Conservation (phyloP, 148 eudicot genomes). For the Limonium bicolor region DNA sequence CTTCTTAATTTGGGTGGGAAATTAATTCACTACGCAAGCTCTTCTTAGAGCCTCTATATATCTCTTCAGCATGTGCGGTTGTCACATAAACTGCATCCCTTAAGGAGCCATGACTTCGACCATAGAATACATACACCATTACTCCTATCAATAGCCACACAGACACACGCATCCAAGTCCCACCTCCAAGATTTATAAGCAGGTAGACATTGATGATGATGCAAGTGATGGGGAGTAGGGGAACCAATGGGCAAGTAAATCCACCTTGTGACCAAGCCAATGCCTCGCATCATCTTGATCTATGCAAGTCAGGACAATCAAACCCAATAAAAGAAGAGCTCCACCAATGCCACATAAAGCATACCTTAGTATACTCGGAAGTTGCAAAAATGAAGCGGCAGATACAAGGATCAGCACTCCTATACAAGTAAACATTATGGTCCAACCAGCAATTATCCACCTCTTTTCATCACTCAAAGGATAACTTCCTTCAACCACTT, state of each 20-base stretch:
- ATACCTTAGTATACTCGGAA: constrained; percentile 42
- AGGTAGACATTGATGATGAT: constrained; percentile 79
- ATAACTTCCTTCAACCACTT: constrained; percentile 2
- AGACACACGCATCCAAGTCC: constrained; percentile 81
- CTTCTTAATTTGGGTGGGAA: no score
- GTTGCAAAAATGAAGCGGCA: constrained; percentile 25
- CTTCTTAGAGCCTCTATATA: constrained; percentile 23
- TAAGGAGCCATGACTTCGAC: constrained; percentile 61
- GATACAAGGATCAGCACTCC: constrained; percentile 43
- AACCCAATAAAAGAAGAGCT: constrained; percentile 47
- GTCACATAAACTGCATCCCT: constrained; percentile 72
- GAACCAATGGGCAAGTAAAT: constrained; percentile 80
- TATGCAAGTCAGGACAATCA: constrained; percentile 57
- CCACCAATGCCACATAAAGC: constrained; percentile 53
- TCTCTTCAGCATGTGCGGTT: constrained; percentile 49
- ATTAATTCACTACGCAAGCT: no score
- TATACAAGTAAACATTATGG: constrained; percentile 45
- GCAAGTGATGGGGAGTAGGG: constrained; percentile 60
- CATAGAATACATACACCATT: constrained; percentile 50
- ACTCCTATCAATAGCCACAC: constrained; percentile 62
- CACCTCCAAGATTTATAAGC: constrained; percentile 67
- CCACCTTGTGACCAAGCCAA: constrained; percentile 88
- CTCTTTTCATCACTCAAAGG: constrained; percentile 20
- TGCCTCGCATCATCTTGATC: constrained; percentile 93
- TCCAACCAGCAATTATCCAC: constrained; percentile 58